Evolutionary conservation across 345 rosid species (phyloP).

Genomic region (Eutrema yunnanense): DNA sequence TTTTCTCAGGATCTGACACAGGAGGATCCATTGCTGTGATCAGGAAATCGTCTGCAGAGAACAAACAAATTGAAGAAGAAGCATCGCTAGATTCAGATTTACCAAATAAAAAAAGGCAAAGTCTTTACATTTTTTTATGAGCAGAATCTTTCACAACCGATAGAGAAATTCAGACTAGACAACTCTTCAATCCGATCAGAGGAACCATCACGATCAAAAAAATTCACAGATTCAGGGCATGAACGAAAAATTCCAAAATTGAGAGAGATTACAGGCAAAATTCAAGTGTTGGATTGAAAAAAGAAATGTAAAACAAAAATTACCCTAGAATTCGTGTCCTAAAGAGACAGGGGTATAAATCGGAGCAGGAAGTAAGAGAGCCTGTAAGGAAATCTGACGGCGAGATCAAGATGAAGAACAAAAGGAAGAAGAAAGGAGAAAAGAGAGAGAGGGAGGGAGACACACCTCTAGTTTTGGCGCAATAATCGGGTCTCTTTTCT

Average conservation of each 20-base stretch:
- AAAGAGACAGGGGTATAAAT: conserved; percentile 7
- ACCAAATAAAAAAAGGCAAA: background rate
- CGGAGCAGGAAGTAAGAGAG: background rate
- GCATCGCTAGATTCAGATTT: background rate
- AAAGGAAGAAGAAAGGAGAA: background rate
- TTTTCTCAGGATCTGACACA: conserved; percentile 39
- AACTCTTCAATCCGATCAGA: background rate
- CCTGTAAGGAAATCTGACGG: conserved; percentile 12
- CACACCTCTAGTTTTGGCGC: conserved; percentile 31
- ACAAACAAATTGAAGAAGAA: background rate
- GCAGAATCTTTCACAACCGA: background rate
- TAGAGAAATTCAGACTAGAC: background rate
- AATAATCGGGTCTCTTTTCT: conserved; percentile 15
- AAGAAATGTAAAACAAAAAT: background rate
- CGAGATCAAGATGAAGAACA: background rate
- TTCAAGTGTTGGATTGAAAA: conserved; percentile 19
- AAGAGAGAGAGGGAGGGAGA: background rate
- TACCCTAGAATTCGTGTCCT: conserved; percentile 4
- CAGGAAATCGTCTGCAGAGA: background rate
- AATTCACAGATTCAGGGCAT: background rate
- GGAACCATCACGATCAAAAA: background rate
- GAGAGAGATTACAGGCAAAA: background rate
- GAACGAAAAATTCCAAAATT: background rate
- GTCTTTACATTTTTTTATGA: no score
- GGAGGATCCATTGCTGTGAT: conserved; percentile 40